Evolutionary conservation across 176 grass and related monocot species (phyloP).

Genomic region (Oryza glumipatula): DNA sequence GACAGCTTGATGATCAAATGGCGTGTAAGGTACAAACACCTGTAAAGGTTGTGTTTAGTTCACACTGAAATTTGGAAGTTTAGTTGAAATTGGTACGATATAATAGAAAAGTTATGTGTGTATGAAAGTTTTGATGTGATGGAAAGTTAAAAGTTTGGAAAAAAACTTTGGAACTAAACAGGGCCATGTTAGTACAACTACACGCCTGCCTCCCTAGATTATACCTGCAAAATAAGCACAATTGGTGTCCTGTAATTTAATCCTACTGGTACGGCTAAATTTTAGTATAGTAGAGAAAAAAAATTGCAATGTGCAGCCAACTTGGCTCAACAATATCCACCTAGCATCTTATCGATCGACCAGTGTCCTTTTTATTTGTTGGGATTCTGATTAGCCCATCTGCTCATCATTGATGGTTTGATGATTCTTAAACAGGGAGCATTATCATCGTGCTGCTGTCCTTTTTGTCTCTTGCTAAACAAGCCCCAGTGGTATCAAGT

Average conservation of each 20-base stretch:
- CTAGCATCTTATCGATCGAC: neutral
- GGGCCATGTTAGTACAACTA: neutral
- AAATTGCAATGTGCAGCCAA: neutral
- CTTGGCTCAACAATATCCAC: constrained; percentile 35
- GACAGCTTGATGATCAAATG: too few relatives aligned
- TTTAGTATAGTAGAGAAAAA: neutral
- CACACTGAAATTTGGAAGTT: too few relatives aligned
- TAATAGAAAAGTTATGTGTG: too few relatives aligned
- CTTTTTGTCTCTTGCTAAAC: constrained; percentile 8
- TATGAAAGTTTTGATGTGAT: too few relatives aligned
- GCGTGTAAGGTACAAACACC: neutral
- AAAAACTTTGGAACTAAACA: too few relatives aligned
- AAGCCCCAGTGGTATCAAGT: neutral
- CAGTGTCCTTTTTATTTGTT: constrained; percentile 14
- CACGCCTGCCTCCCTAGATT: neutral
- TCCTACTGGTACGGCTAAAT: neutral
- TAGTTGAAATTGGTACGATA: too few relatives aligned
- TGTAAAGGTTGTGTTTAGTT: neutral
- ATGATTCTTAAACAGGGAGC: constrained; percentile 14
- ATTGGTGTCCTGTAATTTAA: neutral
- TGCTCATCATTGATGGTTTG: neutral
- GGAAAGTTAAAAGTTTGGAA: too few relatives aligned
- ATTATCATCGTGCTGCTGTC: constrained; percentile 20
- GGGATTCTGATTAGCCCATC: constrained; percentile 21
- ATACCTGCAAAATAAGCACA: neutral